Evolutionary conservation across 495 filamentous ascomycete species (phyloP).

Genomic region (Aspergillus bridgeri): DNA sequence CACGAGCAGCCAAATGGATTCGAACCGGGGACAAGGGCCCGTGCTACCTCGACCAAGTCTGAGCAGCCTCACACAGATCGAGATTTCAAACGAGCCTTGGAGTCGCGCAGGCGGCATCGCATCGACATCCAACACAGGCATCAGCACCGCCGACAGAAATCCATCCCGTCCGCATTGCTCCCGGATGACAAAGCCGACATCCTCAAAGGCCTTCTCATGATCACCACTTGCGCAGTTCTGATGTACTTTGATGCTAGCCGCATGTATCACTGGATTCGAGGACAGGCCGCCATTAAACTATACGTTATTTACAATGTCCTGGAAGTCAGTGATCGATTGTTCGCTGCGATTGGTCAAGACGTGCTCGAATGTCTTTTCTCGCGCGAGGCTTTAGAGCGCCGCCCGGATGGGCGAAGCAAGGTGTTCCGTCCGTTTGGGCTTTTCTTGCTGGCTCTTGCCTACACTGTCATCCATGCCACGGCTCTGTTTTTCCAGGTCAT

Average conservation of each 20-base stretch:
- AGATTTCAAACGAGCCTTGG: conserved; percentile 22
- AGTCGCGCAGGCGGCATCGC: conserved; percentile 30
- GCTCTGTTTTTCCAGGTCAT: conserved; percentile 96
- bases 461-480: conserved; percentile 82
- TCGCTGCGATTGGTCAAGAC: conserved; percentile 91
- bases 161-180: conserved; percentile 74
- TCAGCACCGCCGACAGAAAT: conserved; percentile 74
- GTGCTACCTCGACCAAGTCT: neutral
- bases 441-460: conserved; percentile 80
- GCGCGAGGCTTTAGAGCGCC: conserved; percentile 82
- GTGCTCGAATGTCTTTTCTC: conserved; percentile 95
- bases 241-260: conserved; percentile 93
- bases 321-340: conserved; percentile 81
- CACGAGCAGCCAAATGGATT: conserved; percentile 18
- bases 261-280: conserved; percentile 97
- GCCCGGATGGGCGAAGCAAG: conserved; percentile 85
- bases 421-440: conserved; percentile 87
- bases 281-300: conserved; percentile 94
- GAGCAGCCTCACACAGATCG: conserved; percentile 13
- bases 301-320: conserved; percentile 98
- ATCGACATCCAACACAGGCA: conserved; percentile 32
- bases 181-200: conserved; percentile 95
- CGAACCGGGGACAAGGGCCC: conserved; percentile 25
- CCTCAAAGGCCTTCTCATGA: conserved; percentile 80
- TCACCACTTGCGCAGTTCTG: conserved; percentile 76